Percentiles rank a stretch among this genome's conserved stretches.
These are phyloP conservation scores for Tetrahymena elliotti DNA, from an alignment of 73 alveolate genomes.

Conservation along the genomic window DNA sequence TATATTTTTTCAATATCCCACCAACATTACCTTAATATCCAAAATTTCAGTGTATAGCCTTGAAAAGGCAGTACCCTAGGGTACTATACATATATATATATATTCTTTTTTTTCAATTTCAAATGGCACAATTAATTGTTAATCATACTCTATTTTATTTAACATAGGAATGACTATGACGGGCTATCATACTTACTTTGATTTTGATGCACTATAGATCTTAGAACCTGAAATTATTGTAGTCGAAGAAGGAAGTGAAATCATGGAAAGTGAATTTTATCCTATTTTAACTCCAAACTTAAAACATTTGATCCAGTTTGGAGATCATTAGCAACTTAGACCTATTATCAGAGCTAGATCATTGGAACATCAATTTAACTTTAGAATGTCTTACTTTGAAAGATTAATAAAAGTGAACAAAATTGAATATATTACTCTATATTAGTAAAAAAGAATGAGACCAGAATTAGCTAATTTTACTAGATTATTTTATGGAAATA, in stretches of 20 bases:
- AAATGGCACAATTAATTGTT: no score
- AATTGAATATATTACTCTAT: conserved; percentile 43
- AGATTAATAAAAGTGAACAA: conserved; percentile 57
- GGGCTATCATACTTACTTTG: conserved; percentile 70
- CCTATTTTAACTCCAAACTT: conserved; percentile 53
- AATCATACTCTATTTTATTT: background rate
- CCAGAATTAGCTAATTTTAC: conserved; percentile 69
- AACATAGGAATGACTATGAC: conserved; percentile 83
- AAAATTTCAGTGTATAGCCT: no score
- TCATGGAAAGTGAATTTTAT: conserved; percentile 69
- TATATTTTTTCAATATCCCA: no score
- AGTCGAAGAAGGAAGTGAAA: conserved; percentile 91
- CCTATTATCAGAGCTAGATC: conserved; percentile 57
- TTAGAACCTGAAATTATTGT: conserved; percentile 61
- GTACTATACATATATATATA: no score
- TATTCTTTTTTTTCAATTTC: no score
- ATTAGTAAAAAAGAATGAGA: conserved; percentile 80
- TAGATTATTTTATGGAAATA: conserved; percentile 57
- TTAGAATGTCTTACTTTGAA: conserved; percentile 78
- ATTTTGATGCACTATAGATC: conserved; percentile 48
- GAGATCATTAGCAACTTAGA: conserved; percentile 80
- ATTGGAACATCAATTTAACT: conserved; percentile 47
- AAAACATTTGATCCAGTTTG: conserved; percentile 70
- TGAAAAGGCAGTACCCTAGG: no score
- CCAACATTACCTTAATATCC: no score